Base-by-base conservation (phyloP, 306 rosid genomes). In the Trichosanthes truncata region DNA sequence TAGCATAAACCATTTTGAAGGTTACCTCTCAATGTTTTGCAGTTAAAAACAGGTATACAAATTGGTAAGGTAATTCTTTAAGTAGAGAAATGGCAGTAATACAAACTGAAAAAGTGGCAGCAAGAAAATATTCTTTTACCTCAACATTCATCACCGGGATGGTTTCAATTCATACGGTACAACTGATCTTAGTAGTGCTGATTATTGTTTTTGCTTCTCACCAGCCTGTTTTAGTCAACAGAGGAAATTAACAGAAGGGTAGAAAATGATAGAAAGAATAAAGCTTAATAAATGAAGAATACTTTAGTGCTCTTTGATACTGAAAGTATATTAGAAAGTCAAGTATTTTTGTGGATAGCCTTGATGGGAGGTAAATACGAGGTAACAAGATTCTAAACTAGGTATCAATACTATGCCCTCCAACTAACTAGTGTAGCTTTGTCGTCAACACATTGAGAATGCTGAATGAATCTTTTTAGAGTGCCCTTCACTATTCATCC, bases 191-290 rank as follows among this genome's bases (percentile, higher is more conserved):
- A 25, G 26, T 4, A 26, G 43, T 7, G 61, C 29, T 29, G 33
- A 46, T 74, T 74, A 74, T 80, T 40, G 18, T 65, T 13, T 65
- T 38, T 38, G 53, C 25, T 69, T 66, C 81, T 33, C 52, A 35
- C 67, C 80, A 76, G 80, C 80, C 80, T 76, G 80, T 76, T 84
- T 72, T 3, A 49, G 79, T 74, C 77, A 81, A 46, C 29, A 88
- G 80, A 82, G 76, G n/a, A 80, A 78, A 77, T 52, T 35, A 59
- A 77, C 80, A 20, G 79, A 55, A 79, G 87, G 69, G 60, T 63
- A 23, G 21, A 53, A 75, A 74, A 69, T 66, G 71, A 78, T 74
- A 49, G 29, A 76, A 6, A 80, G 26, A 74, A 25, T 23, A 21
- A 49, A 43, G 2, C 25, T 25, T 48, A 38, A 13, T 26, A 55